These are phyloP conservation scores for Dendrobium officinale DNA, from an alignment of 106 monocot species.

Conservation along the genomic window DNA sequence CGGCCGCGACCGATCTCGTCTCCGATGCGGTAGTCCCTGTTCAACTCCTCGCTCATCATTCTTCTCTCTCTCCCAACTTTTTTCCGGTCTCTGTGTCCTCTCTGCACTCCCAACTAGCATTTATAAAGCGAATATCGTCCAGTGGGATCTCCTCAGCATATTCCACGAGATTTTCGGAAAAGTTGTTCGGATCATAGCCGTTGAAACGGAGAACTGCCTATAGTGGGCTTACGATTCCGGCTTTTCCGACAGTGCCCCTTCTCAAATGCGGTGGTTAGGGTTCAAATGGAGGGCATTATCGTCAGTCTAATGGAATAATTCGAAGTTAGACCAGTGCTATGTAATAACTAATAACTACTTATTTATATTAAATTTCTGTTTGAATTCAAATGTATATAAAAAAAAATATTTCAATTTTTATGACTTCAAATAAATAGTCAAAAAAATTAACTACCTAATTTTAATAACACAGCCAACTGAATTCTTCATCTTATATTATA, in stretches of 20 bases:
- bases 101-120: neutral
- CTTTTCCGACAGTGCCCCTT: neutral
- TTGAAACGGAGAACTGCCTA: neutral
- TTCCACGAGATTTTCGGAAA: neutral
- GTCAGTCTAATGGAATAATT: neutral
- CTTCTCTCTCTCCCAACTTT: neutral
- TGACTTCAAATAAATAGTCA: too few species aligned
- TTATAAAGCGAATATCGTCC: neutral
- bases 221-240: too few species aligned
- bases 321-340: too few species aligned
- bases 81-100: neutral
- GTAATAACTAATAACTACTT: too few species aligned
- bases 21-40: conserved; percentile 36
- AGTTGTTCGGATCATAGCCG: neutral
- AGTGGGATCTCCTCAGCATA: neutral
- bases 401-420: too few species aligned
- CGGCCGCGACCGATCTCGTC: conserved; percentile 48
- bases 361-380: too few species aligned
- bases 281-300: neutral
- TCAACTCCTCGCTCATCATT: conserved; percentile 25
- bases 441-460: too few species aligned
- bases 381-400: too few species aligned
- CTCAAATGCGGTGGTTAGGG: neutral
- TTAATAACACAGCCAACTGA: too few species aligned
- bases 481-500: too few species aligned